A percentile compares a stretch with the other conserved stretches of the same genome.
Conservation (phyloP, 306 rosid genomes). For the Fragaria iinumae region DNA sequence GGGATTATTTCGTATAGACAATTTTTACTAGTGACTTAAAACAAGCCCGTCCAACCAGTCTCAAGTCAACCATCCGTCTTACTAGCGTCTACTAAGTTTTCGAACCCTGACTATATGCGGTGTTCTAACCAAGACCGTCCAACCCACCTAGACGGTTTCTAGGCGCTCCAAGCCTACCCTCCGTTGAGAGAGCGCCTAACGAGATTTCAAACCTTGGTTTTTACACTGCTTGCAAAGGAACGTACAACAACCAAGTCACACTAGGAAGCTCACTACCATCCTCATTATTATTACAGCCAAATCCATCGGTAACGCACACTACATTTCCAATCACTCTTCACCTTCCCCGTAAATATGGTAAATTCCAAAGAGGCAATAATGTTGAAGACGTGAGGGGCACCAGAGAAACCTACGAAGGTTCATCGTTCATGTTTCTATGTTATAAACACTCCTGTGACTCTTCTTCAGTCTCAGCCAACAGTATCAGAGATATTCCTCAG, state of each 20-base stretch:
- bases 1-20: no score
- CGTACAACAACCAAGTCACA: background rate
- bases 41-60: rapidly evolving
- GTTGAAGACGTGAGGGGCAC: conserved; percentile 4
- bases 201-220: no score
- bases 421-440: background rate
- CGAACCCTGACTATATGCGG: no score
- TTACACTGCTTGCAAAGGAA: no score
- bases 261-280: background rate
- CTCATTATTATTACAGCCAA: background rate
- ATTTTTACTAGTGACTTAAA: no score
- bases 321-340: background rate
- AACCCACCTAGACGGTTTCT: no score
- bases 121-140: rapidly evolving
- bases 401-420: background rate
- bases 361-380: background rate
- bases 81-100: no score
- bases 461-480: background rate
- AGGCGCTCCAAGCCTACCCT: no score
- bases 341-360: background rate
- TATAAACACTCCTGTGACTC: background rate
- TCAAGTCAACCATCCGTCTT: no score
- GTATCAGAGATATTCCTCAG: background rate
- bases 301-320: background rate
- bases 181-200: no score